Evolutionary conservation across 148 eudicot species (phyloP).

Genomic region (Selenicereus undatus): DNA sequence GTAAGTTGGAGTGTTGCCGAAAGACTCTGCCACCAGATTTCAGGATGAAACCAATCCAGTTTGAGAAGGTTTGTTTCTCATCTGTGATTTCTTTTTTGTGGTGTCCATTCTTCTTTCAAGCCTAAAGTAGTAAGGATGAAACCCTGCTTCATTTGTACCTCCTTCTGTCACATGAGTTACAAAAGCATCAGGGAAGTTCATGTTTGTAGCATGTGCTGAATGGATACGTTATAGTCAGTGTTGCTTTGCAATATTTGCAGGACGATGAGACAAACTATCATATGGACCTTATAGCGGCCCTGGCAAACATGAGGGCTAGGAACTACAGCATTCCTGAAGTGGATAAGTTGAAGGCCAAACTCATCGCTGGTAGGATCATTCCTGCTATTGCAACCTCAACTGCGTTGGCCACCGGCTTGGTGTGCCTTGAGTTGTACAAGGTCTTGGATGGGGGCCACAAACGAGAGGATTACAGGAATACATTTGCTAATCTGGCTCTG

Average conservation of each 20-base stretch:
- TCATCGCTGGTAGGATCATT: slow-evolving; percentile 87
- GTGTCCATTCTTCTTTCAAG: background rate
- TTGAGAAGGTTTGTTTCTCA: slow-evolving; percentile 67
- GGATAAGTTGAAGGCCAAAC: slow-evolving; percentile 82
- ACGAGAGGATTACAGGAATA: slow-evolving; percentile 79
- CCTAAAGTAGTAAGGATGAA: no score
- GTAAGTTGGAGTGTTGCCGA: slow-evolving; percentile 48
- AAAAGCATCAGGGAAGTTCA: background rate
- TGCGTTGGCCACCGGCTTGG: slow-evolving; percentile 87
- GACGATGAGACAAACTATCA: slow-evolving; percentile 93
- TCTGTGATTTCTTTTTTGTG: background rate
- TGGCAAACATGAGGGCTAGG: slow-evolving; percentile 90
- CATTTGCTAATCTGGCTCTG: slow-evolving; percentile 82
- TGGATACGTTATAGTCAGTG: background rate
- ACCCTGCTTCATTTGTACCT: background rate
- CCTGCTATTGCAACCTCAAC: slow-evolving; percentile 95
- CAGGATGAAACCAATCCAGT: slow-evolving; percentile 89
- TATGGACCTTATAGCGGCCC: slow-evolving; percentile 81
- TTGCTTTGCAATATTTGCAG: slow-evolving; percentile 32
- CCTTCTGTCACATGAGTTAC: background rate
- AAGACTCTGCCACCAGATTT: slow-evolving; percentile 47
- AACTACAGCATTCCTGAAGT: slow-evolving; percentile 93
- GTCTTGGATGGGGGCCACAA: slow-evolving; percentile 63
- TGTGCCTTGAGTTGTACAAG: slow-evolving; percentile 94
- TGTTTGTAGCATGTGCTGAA: no score